Evolutionary conservation across 768 basidiomycete species (phyloP).

Genomic region (Russula virescens): DNA sequence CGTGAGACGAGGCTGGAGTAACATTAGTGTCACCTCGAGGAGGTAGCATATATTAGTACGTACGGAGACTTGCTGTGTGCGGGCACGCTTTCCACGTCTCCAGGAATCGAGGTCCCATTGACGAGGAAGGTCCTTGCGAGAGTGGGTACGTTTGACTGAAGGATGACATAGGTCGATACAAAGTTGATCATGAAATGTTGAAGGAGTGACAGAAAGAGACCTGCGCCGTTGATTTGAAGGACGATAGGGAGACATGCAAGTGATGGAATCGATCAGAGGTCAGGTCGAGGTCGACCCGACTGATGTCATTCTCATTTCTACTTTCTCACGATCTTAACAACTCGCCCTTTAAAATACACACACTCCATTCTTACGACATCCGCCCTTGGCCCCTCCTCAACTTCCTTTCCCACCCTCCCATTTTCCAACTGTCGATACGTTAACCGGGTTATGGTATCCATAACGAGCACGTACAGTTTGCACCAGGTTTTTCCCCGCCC

Average conservation of each 20-base stretch:
- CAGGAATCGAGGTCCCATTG: constrained; percentile 51
- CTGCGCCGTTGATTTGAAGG: constrained; percentile 39
- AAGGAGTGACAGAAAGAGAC: constrained; percentile 47
- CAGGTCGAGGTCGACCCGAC: not conserved
- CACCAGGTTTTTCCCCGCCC: constrained; percentile 1
- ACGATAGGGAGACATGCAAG: constrained; percentile 22
- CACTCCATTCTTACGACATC: not conserved
- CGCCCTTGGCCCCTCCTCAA: not conserved
- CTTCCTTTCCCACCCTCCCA: not conserved
- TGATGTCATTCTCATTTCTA: constrained; percentile 7
- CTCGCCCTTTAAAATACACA: constrained; percentile 11
- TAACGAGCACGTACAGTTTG: not conserved
- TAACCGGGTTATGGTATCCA: not conserved
- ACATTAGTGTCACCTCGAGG: constrained; percentile 5
- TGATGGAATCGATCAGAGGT: not conserved
- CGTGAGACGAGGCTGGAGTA: constrained; percentile 1
- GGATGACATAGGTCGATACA: constrained; percentile 38
- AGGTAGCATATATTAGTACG: constrained; percentile 24
- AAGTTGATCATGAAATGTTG: constrained; percentile 32
- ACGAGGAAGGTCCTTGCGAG: constrained; percentile 35
- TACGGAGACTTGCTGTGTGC: constrained; percentile 42
- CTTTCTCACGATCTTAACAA: constrained; percentile 18
- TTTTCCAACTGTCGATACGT: not conserved
- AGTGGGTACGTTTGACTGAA: constrained; percentile 44
- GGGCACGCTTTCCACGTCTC: constrained; percentile 50